Conservation (phyloP, 2,329 filamentous ascomycete species). For the Trichophyton verrucosum region DNA sequence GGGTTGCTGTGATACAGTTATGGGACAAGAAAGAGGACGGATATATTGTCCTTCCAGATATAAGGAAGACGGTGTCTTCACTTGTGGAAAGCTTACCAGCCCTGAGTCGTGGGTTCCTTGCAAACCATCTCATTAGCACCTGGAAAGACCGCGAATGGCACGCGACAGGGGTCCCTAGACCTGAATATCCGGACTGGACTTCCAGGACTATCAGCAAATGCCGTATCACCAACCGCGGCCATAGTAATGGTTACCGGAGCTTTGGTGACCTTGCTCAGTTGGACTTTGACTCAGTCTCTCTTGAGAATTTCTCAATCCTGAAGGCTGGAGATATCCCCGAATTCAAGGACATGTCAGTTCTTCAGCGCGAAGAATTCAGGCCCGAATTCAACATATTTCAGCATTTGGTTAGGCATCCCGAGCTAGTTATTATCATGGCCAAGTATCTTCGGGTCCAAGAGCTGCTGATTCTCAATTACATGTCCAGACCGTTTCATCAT, state of each 20-base stretch:
- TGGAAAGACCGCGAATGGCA: neutral
- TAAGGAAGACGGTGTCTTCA: neutral
- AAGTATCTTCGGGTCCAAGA: conserved; percentile 43
- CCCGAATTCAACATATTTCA: conserved; percentile 10
- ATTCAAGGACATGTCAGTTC: neutral
- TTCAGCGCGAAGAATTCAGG: neutral
- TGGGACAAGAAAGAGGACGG: neutral
- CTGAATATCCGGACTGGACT: neutral
- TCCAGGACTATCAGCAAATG: conserved; percentile 4
- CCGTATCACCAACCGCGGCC: conserved; percentile 5
- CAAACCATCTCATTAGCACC: neutral
- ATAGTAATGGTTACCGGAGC: conserved; percentile 9
- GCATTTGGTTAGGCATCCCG: conserved; percentile 21
- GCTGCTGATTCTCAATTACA: conserved; percentile 52
- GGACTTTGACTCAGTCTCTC: conserved; percentile 7
- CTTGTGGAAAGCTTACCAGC: neutral
- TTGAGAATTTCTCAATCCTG: conserved; percentile 10
- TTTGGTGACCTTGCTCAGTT: conserved; percentile 9
- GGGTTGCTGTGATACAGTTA: neutral
- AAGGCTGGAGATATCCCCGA: neutral
- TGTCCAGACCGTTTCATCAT: conserved; percentile 50
- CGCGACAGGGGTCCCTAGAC: neutral
- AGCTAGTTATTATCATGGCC: conserved; percentile 45
- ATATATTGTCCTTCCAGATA: neutral
- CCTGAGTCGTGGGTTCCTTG: neutral